Evolutionary conservation across 441 rosid genomes (phyloP), one percentile per base, ranked within the genome.

Genomic region (Eruca vesicaria): DNA sequence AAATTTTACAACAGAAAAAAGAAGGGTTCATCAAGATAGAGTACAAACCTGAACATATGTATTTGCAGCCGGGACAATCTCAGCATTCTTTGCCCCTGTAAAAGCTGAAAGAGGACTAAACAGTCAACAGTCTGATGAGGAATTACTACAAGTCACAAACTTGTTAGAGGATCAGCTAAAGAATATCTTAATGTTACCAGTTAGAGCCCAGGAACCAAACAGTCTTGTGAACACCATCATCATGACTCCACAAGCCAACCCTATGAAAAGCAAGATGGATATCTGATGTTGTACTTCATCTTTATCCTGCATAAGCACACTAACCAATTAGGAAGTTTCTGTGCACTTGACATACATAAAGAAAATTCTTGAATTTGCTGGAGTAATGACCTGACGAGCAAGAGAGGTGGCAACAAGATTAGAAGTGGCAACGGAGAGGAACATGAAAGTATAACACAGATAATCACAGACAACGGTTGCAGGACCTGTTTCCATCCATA

Each of bases 371-470:
- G 58, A 53, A 53, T 10, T 56, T 19, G n/a, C 62, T 56, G 1
- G 33, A 31, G 33, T 31, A 23, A 3, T 23, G 26, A 23, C 26
- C 98, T 68, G 82, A 74, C 82, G 85, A 67, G 97, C 92, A 58
- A 90, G 94, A 66, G 97, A 81, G 73, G 93, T 94, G 57, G 98
- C 96, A 50, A 91, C 94, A 93, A 91, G 79, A 84, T 94, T 94
- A 4, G 96, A 91, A 67, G 97, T 94, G 9, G 95, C 94, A 79
- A 94, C 83, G 0, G 97, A 90, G 63, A 94, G 96, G 84, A 91
- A 91, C 98, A 94, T 90, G 83, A 94, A 91, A 4, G 82, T 72
- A 68, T 91, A 90, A 78, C 89, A 79, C 73, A 84, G 79, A 56
- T 85, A 82, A 78, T 91, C 96, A 56, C 96, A 91, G 67, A 91